Evolutionary conservation across 1,139 yeast species (phyloP).

Genomic region (Arxiozyma bovina): DNA sequence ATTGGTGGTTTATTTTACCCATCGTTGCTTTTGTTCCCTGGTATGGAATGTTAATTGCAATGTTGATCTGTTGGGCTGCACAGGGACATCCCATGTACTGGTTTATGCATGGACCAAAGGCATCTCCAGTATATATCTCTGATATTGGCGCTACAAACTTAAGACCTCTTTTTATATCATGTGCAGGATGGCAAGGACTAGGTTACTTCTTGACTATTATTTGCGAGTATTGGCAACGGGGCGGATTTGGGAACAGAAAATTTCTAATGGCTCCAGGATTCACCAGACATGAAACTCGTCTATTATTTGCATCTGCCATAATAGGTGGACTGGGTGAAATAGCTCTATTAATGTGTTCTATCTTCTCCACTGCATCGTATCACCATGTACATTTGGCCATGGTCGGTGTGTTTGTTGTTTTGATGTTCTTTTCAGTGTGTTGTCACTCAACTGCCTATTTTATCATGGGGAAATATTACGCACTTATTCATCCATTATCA

Average conservation of each 20-base stretch:
- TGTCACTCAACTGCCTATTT: slow-evolving; percentile 54
- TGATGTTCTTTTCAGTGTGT: slow-evolving; percentile 54
- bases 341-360: slow-evolving; percentile 66
- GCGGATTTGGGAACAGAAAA: slow-evolving; percentile 1
- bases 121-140: slow-evolving; percentile 64
- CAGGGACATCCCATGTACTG: slow-evolving; percentile 70
- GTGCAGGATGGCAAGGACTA: slow-evolving; percentile 70
- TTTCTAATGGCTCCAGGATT: slow-evolving; percentile 33
- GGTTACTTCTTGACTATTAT: slow-evolving; percentile 54
- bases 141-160: slow-evolving; percentile 79
- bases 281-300: slow-evolving; percentile 32
- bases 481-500: slow-evolving; percentile 27
- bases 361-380: slow-evolving; percentile 58
- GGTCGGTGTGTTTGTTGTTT: slow-evolving; percentile 68
- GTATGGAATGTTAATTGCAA: slow-evolving; percentile 73
- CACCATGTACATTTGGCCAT: slow-evolving; percentile 57
- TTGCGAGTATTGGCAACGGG: slow-evolving; percentile 29
- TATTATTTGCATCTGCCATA: slow-evolving; percentile 30
- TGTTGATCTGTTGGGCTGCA: slow-evolving; percentile 62
- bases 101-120: slow-evolving; percentile 40
- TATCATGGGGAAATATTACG: slow-evolving; percentile 51
- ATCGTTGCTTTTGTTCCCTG: slow-evolving; percentile 48
- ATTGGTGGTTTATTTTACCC: slow-evolving; percentile 43
- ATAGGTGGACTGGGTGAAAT: slow-evolving; percentile 58
- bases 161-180: slow-evolving; percentile 75